phyloP scores from a whole-genome alignment of 2,329 filamentous ascomycete species.

The Talaromyces sp. region DNA sequence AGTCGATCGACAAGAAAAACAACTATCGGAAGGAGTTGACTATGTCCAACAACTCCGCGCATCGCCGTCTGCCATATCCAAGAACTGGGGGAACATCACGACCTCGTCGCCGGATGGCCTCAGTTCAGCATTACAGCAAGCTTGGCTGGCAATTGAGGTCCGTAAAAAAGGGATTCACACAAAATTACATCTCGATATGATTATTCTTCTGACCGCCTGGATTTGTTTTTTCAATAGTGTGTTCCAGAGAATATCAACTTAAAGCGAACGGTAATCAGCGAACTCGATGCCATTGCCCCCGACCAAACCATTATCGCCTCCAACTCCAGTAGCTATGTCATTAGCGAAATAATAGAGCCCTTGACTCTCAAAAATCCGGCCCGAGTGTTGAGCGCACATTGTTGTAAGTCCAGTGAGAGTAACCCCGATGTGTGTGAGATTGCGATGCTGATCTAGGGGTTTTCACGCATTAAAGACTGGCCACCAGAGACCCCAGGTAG shows the following conservation, averaged over 20 bases:
- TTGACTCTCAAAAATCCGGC: constrained; percentile 30
- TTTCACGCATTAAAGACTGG: constrained; percentile 27
- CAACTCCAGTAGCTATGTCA: constrained; percentile 46
- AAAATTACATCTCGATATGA: neutral
- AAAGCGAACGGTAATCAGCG: constrained; percentile 37
- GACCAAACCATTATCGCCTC: constrained; percentile 40
- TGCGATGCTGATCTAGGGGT: neutral
- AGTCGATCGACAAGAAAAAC: constrained; percentile 26
- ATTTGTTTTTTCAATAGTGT: constrained; percentile 29
- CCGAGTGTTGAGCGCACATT: constrained; percentile 43
- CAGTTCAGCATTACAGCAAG: constrained; percentile 20
- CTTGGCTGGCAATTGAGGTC: constrained; percentile 37
- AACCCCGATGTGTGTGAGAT: neutral
- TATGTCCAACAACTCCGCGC: constrained; percentile 26
- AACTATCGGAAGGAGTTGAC: constrained; percentile 24
- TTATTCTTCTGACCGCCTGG: neutral
- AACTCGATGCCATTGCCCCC: constrained; percentile 37
- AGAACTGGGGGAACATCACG: constrained; percentile 23
- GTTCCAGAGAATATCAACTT: constrained; percentile 41
- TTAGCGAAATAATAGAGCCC: constrained; percentile 39
- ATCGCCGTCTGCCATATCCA: constrained; percentile 7
- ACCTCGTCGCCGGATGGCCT: constrained; percentile 20
- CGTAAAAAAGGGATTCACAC: neutral
- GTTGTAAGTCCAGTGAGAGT: constrained; percentile 30
- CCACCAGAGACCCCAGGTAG: constrained; percentile 35